Percentiles rank a stretch among this genome's conserved stretches.
phyloP scores from a whole-genome alignment of 345 rosid genomes.

The Abelmoschus esculentus region DNA sequence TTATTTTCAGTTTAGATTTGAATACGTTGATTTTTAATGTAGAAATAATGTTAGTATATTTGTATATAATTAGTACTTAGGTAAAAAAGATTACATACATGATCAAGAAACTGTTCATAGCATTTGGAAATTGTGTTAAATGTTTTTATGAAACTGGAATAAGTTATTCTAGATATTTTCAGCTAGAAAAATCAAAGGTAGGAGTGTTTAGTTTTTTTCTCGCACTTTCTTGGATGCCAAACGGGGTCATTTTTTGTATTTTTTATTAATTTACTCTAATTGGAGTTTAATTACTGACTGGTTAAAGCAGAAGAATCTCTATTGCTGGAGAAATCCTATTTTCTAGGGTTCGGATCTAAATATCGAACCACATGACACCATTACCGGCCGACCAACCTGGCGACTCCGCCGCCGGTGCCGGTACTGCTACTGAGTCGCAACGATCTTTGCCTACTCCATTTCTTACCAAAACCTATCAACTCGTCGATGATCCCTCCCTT shows the following conservation, averaged over 20 bases:
- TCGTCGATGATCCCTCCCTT: conserved; percentile 68
- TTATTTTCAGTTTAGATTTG: background rate
- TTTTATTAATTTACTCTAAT: background rate
- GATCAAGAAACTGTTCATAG: background rate
- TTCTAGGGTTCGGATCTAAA: conserved; percentile 12
- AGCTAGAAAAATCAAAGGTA: background rate
- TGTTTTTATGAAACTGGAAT: background rate
- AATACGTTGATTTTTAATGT: background rate
- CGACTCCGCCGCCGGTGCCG: conserved; percentile 43
- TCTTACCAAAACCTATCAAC: conserved; percentile 76
- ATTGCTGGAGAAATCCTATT: background rate
- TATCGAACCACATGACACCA: conserved; percentile 33
- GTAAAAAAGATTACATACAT: background rate
- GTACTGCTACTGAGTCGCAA: conserved; percentile 49
- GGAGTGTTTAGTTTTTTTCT: background rate
- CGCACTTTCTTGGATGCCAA: conserved; percentile 13
- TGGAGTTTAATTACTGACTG: background rate
- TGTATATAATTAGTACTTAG: background rate
- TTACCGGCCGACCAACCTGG: conserved; percentile 59
- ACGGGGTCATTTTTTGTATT: background rate
- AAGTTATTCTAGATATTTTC: background rate
- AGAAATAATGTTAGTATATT: background rate
- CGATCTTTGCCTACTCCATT: conserved; percentile 91
- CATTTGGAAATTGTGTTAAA: background rate
- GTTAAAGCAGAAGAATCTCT: conserved; percentile 6